Evolutionary conservation across 2,329 filamentous ascomycete species (phyloP).

Genomic region (Ophiocordyceps camponoti-rufipedis): DNA sequence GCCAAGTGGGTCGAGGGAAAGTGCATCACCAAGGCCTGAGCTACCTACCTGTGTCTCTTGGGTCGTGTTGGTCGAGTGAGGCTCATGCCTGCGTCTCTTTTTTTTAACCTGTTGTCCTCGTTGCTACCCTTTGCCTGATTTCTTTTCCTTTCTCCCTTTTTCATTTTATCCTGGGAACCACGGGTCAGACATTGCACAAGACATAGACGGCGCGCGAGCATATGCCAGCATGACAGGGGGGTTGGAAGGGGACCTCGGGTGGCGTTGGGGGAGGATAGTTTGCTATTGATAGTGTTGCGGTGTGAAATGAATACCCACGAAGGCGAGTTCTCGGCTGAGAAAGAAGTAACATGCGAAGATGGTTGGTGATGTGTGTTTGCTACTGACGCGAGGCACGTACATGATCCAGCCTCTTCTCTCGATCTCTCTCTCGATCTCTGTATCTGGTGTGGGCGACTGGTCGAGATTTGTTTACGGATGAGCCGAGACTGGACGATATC

Average conservation of each 20-base stretch:
- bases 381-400: neutral
- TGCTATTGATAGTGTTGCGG: neutral
- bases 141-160: no score
- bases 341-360: neutral
- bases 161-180: neutral
- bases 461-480: no score
- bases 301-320: neutral
- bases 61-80: no score
- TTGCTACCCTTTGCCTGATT: no score
- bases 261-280: neutral
- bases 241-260: neutral
- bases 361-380: neutral
- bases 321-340: neutral
- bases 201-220: neutral
- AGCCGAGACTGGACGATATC: no score
- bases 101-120: no score
- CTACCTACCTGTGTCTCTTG: no score
- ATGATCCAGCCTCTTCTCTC: no score
- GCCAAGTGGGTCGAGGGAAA: conserved; percentile 35
- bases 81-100: no score
- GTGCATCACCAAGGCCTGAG: conserved; percentile 14
- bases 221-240: neutral
- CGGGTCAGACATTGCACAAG: neutral
- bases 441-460: no score
- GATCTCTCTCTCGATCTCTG: no score